Conservation (phyloP, 2,329 filamentous ascomycete species). For the Diplocarpon rosae region DNA sequence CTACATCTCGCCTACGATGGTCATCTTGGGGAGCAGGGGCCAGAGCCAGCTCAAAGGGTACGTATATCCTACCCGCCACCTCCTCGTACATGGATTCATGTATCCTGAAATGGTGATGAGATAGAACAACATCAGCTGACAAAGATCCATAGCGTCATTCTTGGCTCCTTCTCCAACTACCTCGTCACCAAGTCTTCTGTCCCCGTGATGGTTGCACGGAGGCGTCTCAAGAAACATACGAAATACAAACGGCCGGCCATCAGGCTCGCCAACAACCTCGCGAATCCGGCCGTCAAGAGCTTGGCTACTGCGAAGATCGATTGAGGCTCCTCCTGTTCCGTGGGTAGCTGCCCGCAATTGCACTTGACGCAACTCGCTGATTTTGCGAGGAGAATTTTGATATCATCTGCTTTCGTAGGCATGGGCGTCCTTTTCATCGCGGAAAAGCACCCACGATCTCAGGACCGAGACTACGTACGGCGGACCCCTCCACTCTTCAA, state of each 20-base stretch:
- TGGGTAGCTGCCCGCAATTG: not conserved
- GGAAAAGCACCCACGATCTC: too few relatives aligned
- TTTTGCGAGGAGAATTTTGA: too few relatives aligned
- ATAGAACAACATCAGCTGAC: conserved; percentile 1
- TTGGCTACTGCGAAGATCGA: conserved; percentile 14
- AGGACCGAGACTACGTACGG: too few relatives aligned
- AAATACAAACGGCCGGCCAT: conserved; percentile 64
- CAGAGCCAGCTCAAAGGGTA: conserved; percentile 89
- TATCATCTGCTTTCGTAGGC: too few relatives aligned
- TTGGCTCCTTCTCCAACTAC: conserved; percentile 96
- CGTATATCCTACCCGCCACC: conserved; percentile 27
- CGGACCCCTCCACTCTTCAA: too few relatives aligned
- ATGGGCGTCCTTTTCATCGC: too few relatives aligned
- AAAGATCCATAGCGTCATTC: conserved; percentile 58
- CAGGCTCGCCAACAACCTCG: conserved; percentile 72
- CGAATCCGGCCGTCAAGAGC: conserved; percentile 38
- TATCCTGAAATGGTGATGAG: not conserved
- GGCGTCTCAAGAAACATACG: conserved; percentile 76
- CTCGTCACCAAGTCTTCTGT: conserved; percentile 93
- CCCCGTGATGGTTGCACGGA: conserved; percentile 94
- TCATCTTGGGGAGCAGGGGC: conserved; percentile 85
- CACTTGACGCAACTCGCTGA: too few relatives aligned
- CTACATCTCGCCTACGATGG: conserved; percentile 77
- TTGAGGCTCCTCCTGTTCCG: not conserved
- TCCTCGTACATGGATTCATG: conserved; percentile 1